Conservation (phyloP, 306 rosid genomes). For the Astragalus glycyphyllos region DNA sequence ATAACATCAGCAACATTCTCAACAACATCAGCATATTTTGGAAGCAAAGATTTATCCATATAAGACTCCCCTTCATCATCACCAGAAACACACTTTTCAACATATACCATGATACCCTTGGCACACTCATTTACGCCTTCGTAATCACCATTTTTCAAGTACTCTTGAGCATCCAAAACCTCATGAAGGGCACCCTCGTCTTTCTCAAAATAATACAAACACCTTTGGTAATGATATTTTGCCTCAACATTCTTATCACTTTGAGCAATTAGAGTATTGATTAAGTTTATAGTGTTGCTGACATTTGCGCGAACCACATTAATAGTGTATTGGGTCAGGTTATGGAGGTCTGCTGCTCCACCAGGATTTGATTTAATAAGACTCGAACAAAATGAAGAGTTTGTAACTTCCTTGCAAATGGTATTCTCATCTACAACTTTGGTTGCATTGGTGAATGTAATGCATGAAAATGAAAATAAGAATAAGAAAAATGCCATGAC, state of each 20-base stretch:
- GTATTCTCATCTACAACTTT: not conserved
- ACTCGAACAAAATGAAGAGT: not conserved
- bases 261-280: not conserved
- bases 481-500: not conserved
- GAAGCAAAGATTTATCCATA: not conserved
- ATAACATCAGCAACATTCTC: not conserved
- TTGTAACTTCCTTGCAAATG: not conserved
- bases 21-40: not conserved
- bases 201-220: not conserved
- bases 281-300: not conserved
- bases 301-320: not conserved
- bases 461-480: too few species aligned
- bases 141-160: not conserved
- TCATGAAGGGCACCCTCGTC: not conserved
- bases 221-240: not conserved
- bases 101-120: not conserved
- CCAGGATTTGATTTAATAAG: not conserved
- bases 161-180: not conserved
- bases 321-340: not conserved
- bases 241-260: not conserved
- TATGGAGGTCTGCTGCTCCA: not conserved
- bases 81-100: not conserved
- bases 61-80: not conserved
- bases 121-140: too few species aligned
- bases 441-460: not conserved